phyloP scores from a whole-genome alignment of 306 rosid genomes.

The Luffa aegyptiaca region DNA sequence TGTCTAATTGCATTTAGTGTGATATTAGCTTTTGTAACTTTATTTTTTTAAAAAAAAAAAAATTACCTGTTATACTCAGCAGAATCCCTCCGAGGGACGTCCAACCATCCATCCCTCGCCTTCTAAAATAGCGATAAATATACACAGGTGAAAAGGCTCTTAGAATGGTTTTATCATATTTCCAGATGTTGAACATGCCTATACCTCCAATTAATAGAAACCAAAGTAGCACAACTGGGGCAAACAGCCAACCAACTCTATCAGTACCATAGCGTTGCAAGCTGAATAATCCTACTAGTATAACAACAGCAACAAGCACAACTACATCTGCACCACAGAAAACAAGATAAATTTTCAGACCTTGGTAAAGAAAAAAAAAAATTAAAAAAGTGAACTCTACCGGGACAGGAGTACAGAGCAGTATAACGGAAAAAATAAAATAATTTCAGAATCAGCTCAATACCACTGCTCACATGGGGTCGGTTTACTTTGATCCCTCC shows the following conservation, averaged over 20 bases:
- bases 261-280: conserved; percentile 95
- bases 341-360: conserved; percentile 10
- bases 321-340: conserved; percentile 49
- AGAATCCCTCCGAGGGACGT: conserved; percentile 93
- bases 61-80: conserved; percentile 90
- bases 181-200: conserved; percentile 80
- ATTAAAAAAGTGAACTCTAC: neutral
- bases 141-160: conserved; percentile 81
- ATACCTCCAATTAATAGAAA: conserved; percentile 88
- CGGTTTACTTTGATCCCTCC: conserved; percentile 93
- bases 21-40: neutral
- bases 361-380: conserved; percentile 7
- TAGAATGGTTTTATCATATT: conserved; percentile 56
- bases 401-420: neutral
- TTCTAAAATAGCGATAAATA: conserved; percentile 63
- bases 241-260: conserved; percentile 98
- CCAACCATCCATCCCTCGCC: conserved; percentile 66
- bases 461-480: conserved; percentile 55
- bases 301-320: conserved; percentile 76
- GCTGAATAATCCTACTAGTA: conserved; percentile 81
- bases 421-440: neutral
- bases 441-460: conserved; percentile 17
- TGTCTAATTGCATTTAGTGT: neutral
- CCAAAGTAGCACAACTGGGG: conserved; percentile 95
- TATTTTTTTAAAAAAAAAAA: neutral